Evolutionary conservation across 176 grass and related monocot genomes (phyloP).

Genomic region (Panicum miliaceum): DNA sequence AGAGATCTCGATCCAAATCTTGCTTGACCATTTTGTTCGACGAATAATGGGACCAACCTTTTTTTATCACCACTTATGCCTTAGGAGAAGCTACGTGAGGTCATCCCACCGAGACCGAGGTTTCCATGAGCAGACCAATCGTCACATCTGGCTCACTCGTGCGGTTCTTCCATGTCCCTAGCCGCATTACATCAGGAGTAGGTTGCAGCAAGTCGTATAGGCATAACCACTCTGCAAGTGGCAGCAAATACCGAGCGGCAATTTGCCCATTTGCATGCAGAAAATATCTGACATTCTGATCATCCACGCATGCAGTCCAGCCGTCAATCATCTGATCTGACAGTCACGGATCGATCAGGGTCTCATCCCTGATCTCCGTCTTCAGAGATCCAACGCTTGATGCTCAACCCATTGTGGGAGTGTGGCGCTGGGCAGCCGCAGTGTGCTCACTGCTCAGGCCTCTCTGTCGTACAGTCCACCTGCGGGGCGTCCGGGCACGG

Average conservation of each 20-base stretch:
- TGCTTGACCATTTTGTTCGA: not conserved
- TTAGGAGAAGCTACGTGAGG: not conserved
- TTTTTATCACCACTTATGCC: no score
- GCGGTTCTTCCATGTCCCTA: not conserved
- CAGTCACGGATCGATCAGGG: not conserved
- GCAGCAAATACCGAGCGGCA: not conserved
- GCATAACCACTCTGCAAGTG: not conserved
- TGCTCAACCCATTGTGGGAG: not conserved
- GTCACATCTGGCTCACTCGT: not conserved
- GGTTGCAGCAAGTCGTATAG: not conserved
- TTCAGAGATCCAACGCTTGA: not conserved
- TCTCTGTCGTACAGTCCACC: constrained; percentile 21
- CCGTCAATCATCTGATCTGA: constrained; percentile 4
- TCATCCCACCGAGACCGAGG: not conserved
- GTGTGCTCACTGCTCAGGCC: not conserved
- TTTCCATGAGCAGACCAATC: not conserved
- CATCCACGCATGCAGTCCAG: not conserved
- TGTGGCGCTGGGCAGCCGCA: not conserved
- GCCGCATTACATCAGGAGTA: not conserved
- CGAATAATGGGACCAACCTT: not conserved
- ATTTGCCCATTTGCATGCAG: no score
- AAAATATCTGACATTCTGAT: not conserved
- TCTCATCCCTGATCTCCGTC: not conserved
- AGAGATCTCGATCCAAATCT: not conserved
- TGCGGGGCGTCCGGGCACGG: constrained; percentile 17